Percentiles rank a stretch among this genome's conserved stretches.
Evolutionary conservation across 768 basidiomycete genomes (phyloP).

Genomic region (Grammothele lineata): DNA sequence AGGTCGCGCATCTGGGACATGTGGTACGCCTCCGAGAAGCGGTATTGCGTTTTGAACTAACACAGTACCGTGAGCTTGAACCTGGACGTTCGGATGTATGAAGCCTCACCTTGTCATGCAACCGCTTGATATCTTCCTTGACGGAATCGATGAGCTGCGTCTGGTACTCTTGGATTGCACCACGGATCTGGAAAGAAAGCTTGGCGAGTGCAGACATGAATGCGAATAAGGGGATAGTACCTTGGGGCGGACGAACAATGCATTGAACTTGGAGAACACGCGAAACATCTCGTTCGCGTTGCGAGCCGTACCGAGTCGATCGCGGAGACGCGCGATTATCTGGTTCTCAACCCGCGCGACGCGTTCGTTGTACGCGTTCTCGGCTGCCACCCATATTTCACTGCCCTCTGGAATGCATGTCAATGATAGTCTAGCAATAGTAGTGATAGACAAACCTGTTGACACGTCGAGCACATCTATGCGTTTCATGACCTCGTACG

Average conservation of each 20-base stretch:
- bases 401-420: slow-evolving; percentile 69
- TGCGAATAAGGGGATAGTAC: too few relatives aligned
- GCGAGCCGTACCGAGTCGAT: slow-evolving; percentile 88
- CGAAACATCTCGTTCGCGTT: slow-evolving; percentile 99
- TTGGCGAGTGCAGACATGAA: too few relatives aligned
- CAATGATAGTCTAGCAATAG: not conserved
- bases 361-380: slow-evolving; percentile 96
- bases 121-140: slow-evolving; percentile 93
- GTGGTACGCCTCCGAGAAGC: slow-evolving; percentile 91
- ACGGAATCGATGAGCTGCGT: slow-evolving; percentile 98
- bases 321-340: slow-evolving; percentile 90
- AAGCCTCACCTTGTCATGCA: slow-evolving; percentile 78
- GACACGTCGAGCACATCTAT: slow-evolving; percentile 96
- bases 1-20: slow-evolving; percentile 99
- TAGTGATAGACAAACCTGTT: slow-evolving; percentile 50
- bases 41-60: slow-evolving; percentile 94
- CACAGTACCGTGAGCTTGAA: not conserved
- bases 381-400: slow-evolving; percentile 96
- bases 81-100: not conserved
- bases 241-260: slow-evolving; percentile 93
- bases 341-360: slow-evolving; percentile 98
- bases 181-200: slow-evolving; percentile 79
- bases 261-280: slow-evolving; percentile 98
- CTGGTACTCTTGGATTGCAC: slow-evolving; percentile 99
- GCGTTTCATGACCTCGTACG: slow-evolving; percentile 95